Conservation (phyloP, 345 rosid genomes). For the Jatropha curcas region DNA sequence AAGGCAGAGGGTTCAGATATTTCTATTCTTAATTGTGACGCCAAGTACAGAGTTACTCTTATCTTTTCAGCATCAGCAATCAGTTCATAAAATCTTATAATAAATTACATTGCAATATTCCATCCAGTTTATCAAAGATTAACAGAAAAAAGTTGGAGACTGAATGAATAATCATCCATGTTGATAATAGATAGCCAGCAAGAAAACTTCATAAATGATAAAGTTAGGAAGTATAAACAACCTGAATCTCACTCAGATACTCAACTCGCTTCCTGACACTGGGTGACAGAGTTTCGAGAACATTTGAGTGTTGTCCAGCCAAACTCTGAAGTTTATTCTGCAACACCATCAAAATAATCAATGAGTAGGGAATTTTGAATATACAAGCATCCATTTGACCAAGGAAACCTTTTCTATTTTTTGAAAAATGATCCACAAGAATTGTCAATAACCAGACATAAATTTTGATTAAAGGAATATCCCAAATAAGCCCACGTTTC, state of each 20-base stretch:
- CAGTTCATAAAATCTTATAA: too few relatives aligned
- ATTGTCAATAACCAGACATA: not conserved
- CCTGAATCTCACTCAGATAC: constrained; percentile 24
- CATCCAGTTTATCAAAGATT: not conserved
- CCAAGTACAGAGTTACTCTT: not conserved
- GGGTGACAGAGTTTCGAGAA: constrained; percentile 63
- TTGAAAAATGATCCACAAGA: not conserved
- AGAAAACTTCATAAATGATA: not conserved
- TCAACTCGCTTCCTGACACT: constrained; percentile 18
- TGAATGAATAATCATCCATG: not conserved
- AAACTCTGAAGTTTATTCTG: constrained; percentile 80
- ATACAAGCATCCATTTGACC: not conserved
- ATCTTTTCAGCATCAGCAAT: not conserved
- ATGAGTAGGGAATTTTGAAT: not conserved
- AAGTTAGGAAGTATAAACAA: not conserved
- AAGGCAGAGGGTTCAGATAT: too few relatives aligned
- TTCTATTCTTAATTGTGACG: not conserved
- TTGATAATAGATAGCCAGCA: not conserved
- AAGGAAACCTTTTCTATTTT: not conserved
- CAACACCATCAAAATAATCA: constrained; percentile 12
- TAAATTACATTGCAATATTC: not conserved
- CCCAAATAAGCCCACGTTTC: not conserved
- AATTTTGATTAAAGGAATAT: not conserved
- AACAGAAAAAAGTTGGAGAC: not conserved
- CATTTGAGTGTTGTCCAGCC: constrained; percentile 80